Evolutionary conservation across 441 rosid species (phyloP).

Genomic region (Hypseocharis bilobata): DNA sequence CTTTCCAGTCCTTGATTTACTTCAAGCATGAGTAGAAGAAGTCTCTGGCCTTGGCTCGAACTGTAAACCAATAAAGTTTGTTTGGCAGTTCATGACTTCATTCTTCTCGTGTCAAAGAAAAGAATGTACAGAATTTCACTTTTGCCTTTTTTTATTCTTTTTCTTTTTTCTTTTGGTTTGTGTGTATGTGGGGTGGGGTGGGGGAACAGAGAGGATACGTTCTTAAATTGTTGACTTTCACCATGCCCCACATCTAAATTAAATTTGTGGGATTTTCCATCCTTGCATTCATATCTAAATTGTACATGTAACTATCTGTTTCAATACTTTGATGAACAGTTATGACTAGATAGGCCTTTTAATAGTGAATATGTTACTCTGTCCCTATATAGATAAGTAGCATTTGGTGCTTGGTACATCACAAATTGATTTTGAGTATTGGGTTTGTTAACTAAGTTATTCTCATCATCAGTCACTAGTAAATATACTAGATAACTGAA

Average conservation of each 20-base stretch:
- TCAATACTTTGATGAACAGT: neutral
- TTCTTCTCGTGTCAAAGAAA: no score
- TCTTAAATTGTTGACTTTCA: neutral
- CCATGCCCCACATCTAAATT: no score
- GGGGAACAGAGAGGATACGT: neutral
- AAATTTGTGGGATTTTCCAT: neutral
- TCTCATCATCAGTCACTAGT: conserved; percentile 1
- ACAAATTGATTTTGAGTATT: neutral
- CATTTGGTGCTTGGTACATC: neutral
- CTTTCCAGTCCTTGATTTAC: no score
- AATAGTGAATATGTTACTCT: neutral
- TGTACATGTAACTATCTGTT: neutral
- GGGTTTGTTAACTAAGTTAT: neutral
- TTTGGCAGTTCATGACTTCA: neutral
- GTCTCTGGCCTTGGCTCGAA: no score
- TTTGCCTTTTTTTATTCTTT: neutral
- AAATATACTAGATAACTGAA: neutral
- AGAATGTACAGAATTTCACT: neutral
- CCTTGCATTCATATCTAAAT: neutral
- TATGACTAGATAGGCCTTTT: neutral
- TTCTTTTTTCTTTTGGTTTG: no score
- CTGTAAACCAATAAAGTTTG: neutral
- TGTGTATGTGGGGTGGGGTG: no score
- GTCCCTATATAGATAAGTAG: no score
- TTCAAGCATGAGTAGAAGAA: no score